These are phyloP conservation scores for Asterochloris erici DNA, from an alignment of 139 green algal genomes.

Conservation along the genomic window DNA sequence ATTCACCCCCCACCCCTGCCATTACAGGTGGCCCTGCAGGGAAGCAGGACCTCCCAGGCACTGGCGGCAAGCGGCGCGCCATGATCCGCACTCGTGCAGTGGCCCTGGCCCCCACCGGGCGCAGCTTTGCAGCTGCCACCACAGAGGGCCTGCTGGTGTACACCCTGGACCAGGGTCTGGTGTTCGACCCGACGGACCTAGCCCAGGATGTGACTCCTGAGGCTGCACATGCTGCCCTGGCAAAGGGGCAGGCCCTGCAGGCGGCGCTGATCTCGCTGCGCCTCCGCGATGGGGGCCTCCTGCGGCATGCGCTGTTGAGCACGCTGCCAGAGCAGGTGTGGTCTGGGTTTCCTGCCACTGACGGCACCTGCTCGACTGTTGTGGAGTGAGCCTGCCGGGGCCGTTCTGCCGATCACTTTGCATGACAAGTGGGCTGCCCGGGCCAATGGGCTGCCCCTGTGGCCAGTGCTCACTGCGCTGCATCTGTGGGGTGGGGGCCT, in stretches of 20 bases:
- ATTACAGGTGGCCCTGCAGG: constrained; percentile 26
- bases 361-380: background rate
- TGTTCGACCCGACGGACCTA: constrained; percentile 96
- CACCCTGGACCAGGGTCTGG: constrained; percentile 63
- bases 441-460: background rate
- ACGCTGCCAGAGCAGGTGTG: constrained; percentile 41
- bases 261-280: constrained; percentile 81
- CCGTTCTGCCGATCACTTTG: background rate
- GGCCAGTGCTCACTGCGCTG: background rate
- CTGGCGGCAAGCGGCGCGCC: constrained; percentile 26
- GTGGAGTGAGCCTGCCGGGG: constrained; percentile 3
- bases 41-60: constrained; percentile 35
- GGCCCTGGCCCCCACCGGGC: constrained; percentile 80
- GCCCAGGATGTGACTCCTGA: constrained; percentile 85
- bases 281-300: constrained; percentile 62
- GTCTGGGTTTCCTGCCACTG: background rate
- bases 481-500: background rate
- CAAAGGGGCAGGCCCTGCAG: constrained; percentile 38
- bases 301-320: constrained; percentile 55
- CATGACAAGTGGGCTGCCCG: too few relatives aligned
- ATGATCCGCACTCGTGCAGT: constrained; percentile 57
- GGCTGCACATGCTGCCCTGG: constrained; percentile 30
- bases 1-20: background rate
- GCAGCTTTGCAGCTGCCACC: constrained; percentile 82
- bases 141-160: constrained; percentile 93